Conservation (phyloP, 2,329 filamentous ascomycete genomes). For the Xenoacremonium recifei region DNA sequence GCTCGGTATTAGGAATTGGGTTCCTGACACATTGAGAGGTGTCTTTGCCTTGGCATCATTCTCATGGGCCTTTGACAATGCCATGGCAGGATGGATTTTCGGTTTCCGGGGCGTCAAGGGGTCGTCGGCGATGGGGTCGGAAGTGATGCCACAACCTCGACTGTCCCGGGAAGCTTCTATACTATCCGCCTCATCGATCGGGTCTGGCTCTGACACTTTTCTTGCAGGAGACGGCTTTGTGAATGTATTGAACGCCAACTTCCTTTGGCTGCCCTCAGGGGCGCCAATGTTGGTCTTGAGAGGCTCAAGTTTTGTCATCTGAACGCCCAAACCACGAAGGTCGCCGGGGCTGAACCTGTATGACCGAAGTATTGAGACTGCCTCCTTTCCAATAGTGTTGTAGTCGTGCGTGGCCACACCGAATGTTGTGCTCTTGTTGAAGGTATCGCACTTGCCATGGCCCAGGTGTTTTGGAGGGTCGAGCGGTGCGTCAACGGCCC, state of each 20-base stretch:
- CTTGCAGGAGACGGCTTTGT: slow-evolving; percentile 37
- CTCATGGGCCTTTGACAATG: slow-evolving; percentile 48
- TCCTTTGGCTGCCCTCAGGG: slow-evolving; percentile 74
- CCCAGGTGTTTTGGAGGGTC: slow-evolving; percentile 92
- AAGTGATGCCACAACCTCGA: slow-evolving; percentile 28
- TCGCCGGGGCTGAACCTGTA: slow-evolving; percentile 88
- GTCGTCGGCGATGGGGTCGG: slow-evolving; percentile 56
- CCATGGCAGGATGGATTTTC: slow-evolving; percentile 52
- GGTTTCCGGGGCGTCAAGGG: slow-evolving; percentile 52
- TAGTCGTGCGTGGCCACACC: slow-evolving; percentile 80
- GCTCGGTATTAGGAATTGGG: slow-evolving; percentile 86
- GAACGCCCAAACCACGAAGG: slow-evolving; percentile 85
- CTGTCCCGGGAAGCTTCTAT: slow-evolving; percentile 31
- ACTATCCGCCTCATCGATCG: slow-evolving; percentile 49
- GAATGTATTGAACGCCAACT: slow-evolving; percentile 67
- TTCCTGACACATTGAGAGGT: slow-evolving; percentile 76
- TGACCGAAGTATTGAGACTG: slow-evolving; percentile 76
- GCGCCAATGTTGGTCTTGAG: slow-evolving; percentile 60
- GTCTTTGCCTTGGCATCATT: slow-evolving; percentile 57
- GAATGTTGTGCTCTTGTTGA: slow-evolving; percentile 82
- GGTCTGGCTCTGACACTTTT: slow-evolving; percentile 41
- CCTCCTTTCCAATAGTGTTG: slow-evolving; percentile 73
- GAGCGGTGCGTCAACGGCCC: slow-evolving; percentile 80
- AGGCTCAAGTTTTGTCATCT: slow-evolving; percentile 88
- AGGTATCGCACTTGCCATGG: slow-evolving; percentile 91